Conservation (phyloP, 2,329 filamentous ascomycete species). For the Tolypocladium album region DNA sequence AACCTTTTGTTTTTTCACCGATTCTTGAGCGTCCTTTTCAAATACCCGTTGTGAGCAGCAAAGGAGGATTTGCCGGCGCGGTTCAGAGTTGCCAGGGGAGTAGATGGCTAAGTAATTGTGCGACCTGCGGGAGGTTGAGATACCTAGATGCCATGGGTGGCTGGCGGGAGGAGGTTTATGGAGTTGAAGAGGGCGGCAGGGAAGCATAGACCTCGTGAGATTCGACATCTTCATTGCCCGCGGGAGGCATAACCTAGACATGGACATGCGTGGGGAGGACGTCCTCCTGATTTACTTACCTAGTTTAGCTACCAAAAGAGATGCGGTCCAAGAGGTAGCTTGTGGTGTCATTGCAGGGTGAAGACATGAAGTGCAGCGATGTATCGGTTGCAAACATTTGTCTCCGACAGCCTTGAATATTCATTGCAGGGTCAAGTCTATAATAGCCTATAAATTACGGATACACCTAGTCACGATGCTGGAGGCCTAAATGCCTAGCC, state of each 20-base stretch:
- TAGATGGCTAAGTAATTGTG: neutral
- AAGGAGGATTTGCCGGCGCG: neutral
- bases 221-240: slow-evolving; percentile 6
- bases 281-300: slow-evolving; percentile 10
- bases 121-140: neutral
- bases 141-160: neutral
- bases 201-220: slow-evolving; percentile 2
- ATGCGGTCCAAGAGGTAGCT: neutral
- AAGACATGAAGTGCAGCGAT: neutral
- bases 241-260: slow-evolving; percentile 5
- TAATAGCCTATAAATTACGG: too few relatives aligned
- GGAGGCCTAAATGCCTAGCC: too few relatives aligned
- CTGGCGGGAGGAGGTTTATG: neutral
- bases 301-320: slow-evolving; percentile 14
- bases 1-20: slow-evolving; percentile 2
- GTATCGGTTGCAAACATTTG: neutral
- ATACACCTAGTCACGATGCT: too few relatives aligned
- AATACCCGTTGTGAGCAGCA: slow-evolving; percentile 4
- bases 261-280: slow-evolving; percentile 6
- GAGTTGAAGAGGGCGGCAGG: neutral
- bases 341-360: neutral
- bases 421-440: neutral
- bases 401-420: neutral
- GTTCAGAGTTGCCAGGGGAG: neutral
- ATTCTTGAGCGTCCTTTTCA: slow-evolving; percentile 4